phyloP scores from a whole-genome alignment of 768 basidiomycete genomes.

The Scleroderma citrinum region DNA sequence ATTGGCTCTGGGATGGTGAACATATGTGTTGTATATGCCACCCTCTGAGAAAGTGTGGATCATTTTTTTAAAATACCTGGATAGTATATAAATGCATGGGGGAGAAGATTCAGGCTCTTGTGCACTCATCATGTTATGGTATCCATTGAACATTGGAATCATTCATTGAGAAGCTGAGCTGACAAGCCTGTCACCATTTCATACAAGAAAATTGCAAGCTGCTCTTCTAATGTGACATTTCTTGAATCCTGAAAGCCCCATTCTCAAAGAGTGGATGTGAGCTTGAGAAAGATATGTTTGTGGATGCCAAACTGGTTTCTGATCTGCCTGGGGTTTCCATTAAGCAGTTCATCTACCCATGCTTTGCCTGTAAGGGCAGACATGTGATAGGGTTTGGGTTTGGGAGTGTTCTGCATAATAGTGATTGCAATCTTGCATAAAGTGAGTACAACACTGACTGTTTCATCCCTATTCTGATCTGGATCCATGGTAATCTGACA shows the following conservation, averaged over 20 bases:
- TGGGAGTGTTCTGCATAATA: no score
- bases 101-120: no score
- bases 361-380: constrained; percentile 16
- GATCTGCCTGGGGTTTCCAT: constrained; percentile 17
- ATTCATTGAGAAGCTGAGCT: background rate
- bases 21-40: background rate
- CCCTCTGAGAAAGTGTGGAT: background rate
- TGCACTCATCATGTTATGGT: background rate
- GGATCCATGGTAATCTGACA: no score
- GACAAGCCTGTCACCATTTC: background rate
- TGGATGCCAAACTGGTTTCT: constrained; percentile 13
- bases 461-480: no score
- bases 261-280: background rate
- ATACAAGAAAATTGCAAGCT: background rate
- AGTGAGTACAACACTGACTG: no score
- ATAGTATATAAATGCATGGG: background rate
- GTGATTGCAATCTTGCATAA: no score
- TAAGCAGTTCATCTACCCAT: constrained; percentile 18
- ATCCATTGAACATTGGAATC: background rate
- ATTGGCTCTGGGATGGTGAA: background rate
- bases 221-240: background rate
- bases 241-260: background rate
- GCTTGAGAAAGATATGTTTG: constrained; percentile 14
- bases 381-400: constrained; percentile 12
- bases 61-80: background rate